Base-by-base conservation (phyloP, 2,329 filamentous ascomycete genomes). In the Nigrograna mackinnonii region DNA sequence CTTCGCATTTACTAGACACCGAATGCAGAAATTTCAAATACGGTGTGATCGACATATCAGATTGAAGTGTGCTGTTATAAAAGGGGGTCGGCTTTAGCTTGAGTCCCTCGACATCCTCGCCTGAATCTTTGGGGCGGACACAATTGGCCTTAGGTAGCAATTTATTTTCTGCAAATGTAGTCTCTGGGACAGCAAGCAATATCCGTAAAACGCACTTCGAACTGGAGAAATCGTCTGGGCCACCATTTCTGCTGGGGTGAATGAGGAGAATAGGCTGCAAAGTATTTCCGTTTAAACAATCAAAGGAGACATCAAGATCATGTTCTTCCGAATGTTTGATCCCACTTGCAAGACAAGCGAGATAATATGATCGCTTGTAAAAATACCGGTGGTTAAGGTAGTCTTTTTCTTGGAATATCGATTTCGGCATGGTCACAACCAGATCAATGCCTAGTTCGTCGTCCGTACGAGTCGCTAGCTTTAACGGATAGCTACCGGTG, bases 361-460 rank as follows among this genome's bases (percentile, higher is more conserved):
- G 74, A 62, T 95, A 97, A 69, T 92, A 97, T 11, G 94, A 88
- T 50, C 91, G 79, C 60, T 96, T 95, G 72, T 96, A 91, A 63
- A 96, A 96, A 71, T 95, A 97, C 47, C 94, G 83, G 74, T 94
- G 80, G 66, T 96, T 91, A 37, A 91, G 78, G 65, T 92, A 96
- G 69, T 99, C 94, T 70, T 97, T 97, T 33, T 95, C 89, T 61
- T 96, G 90, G 58, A 97, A 91, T 11, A 96, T 71, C 1, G 79
- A 72, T 43, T 74, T 58, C 4, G 94, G 92, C 83, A 99, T 95
- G 35, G 87, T 87, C 13, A 95, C 83, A 5, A 92, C 84, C 79
- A 97, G 82, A 67, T 97, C 92, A 46, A 96, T 77, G 13, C 79
- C 76, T 19, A 85, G 71, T 19, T 66, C 68, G 36, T 71, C 69